Percentiles rank a stretch among this genome's conserved stretches.
Evolutionary conservation across 2,329 filamentous ascomycete genomes (phyloP).

Genomic region (Neonectria sp.): DNA sequence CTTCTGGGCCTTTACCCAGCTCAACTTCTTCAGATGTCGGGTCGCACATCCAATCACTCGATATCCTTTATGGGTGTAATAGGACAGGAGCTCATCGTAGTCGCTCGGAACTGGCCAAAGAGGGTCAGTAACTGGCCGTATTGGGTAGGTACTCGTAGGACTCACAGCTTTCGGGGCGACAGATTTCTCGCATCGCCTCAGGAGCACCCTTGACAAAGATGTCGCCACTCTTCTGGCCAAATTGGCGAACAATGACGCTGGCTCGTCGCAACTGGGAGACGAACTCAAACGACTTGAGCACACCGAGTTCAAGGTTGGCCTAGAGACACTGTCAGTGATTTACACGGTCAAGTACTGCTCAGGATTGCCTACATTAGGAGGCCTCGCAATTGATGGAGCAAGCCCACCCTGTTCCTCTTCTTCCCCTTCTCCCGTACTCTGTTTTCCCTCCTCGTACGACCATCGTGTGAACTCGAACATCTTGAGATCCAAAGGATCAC

Average conservation of each 20-base stretch:
- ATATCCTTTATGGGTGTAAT: conserved; percentile 96
- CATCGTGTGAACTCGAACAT: conserved; percentile 99
- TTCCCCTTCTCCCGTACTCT: conserved; percentile 74
- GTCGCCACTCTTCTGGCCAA: conserved; percentile 86
- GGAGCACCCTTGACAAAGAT: conserved; percentile 97
- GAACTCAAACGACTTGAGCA: conserved; percentile 94
- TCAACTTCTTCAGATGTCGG: conserved; percentile 88
- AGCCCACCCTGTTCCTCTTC: conserved; percentile 84
- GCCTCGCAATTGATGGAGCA: conserved; percentile 89
- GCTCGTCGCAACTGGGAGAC: conserved; percentile 92
- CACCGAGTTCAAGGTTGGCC: conserved; percentile 84
- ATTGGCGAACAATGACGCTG: conserved; percentile 92
- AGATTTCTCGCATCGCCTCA: conserved; percentile 96
- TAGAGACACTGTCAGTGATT: conserved; percentile 35
- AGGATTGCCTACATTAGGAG: conserved; percentile 73
- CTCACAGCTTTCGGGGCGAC: conserved; percentile 83
- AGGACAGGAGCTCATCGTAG: conserved; percentile 89
- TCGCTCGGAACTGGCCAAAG: conserved; percentile 77
- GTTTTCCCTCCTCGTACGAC: conserved; percentile 90
- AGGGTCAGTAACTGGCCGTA: conserved; percentile 30
- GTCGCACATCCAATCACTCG: conserved; percentile 96
- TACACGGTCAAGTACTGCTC: conserved; percentile 51
- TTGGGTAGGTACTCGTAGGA: conserved; percentile 28
- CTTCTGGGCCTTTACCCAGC: conserved; percentile 95
- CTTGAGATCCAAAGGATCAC: conserved; percentile 94